Evolutionary conservation across 148 eudicot species (phyloP), one percentile per base, ranked within the genome.

Genomic region (Camellia sinensis): DNA sequence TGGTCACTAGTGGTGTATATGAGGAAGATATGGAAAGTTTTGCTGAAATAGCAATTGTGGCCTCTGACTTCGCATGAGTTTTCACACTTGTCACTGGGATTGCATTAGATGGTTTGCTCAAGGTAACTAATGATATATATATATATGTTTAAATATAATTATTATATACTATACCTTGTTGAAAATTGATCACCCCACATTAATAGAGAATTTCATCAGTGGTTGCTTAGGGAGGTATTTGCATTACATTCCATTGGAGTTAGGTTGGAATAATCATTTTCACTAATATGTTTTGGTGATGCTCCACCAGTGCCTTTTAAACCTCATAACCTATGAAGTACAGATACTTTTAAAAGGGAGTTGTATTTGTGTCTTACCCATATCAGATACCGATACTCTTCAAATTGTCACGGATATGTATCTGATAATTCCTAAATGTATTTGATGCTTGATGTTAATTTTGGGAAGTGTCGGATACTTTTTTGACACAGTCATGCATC

Each of bases 1-100:
- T 95, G 99, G 99, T 95, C 99, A 60, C 85, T 95, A 54, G 83
- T 86, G 71, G 97, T 93, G 70, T 95, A 95, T 84, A 90, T 93
- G 97, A 91, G 84, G 86, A 95, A 95, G 82, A 95, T 95, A 75
- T 89, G 90, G 92, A 92, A 89, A 87, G 97, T 93, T 59, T 83
- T 95, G 85, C 76, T 92, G 83, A 90, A 79, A 83, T 90, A 85
- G 75, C 74, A 80, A 75, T 44, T 43, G 48, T 80, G 52, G 40
- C 71, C 14, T 75, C 59, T 45, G 37, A 43, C 43, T 53, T 73
- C 46, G 3, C 62, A 14, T 43, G 52, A 54, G 68, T 57, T 78
- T 77, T 67, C 53, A 11, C 41, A 80, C 62, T 72, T 43, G 21
- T 63, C 45, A 1, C 57, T 18, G 59, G 44, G 79, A 60, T 22